These are phyloP conservation scores for Fusarium circinatum DNA, from an alignment of 2,329 filamentous ascomycete species.

Conservation along the genomic window DNA sequence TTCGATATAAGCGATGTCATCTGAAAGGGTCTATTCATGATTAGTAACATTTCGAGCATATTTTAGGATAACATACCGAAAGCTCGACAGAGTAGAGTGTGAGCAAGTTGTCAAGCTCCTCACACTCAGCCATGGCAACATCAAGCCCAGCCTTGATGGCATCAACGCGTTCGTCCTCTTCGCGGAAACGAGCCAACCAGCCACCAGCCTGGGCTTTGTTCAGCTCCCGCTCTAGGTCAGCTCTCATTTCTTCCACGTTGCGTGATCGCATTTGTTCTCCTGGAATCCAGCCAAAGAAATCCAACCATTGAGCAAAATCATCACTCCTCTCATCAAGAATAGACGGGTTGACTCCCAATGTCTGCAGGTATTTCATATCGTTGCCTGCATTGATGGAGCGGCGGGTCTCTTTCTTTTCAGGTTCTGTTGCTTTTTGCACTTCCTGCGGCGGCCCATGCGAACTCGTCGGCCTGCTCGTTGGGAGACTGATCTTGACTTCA, in stretches of 20 bases:
- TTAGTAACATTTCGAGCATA: constrained; percentile 22
- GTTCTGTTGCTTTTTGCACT: constrained; percentile 44
- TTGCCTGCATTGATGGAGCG: constrained; percentile 75
- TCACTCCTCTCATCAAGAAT: constrained; percentile 80
- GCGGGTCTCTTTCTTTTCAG: constrained; percentile 58
- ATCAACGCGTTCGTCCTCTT: constrained; percentile 90
- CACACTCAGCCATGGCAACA: constrained; percentile 90
- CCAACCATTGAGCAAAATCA: constrained; percentile 84
- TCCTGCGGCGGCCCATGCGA: constrained; percentile 53
- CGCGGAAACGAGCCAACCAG: constrained; percentile 85
- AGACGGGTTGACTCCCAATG: constrained; percentile 79
- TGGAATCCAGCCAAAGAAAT: constrained; percentile 88
- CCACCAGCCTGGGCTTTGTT: constrained; percentile 91
- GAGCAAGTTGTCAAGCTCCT: constrained; percentile 92
- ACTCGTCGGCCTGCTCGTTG: constrained; percentile 54
- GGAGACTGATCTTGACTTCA: constrained; percentile 67
- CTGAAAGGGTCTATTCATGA: constrained; percentile 78
- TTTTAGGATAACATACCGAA: constrained; percentile 68
- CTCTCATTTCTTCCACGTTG: constrained; percentile 82
- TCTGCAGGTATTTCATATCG: constrained; percentile 80
- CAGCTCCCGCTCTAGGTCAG: constrained; percentile 86
- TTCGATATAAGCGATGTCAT: constrained; percentile 97
- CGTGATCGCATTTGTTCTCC: constrained; percentile 79
- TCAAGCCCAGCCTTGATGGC: constrained; percentile 89
- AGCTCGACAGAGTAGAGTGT: constrained; percentile 96